Conservation (phyloP, 768 basidiomycete species). For the Psilocybe cubensis region DNA sequence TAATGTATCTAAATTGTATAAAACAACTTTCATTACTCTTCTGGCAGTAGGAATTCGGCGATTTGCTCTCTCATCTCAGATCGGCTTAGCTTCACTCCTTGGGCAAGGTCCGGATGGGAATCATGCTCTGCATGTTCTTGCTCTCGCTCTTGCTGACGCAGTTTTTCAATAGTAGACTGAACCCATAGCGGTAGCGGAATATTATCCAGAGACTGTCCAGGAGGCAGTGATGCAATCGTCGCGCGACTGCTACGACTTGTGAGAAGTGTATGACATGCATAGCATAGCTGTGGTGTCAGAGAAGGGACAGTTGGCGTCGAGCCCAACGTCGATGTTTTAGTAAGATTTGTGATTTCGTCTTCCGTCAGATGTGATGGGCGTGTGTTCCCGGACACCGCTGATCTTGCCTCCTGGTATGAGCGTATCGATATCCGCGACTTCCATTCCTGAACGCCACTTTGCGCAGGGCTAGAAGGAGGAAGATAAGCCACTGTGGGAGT, state of each 20-base stretch:
- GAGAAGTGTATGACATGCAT: slow-evolving; percentile 63
- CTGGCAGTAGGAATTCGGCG: slow-evolving; percentile 23
- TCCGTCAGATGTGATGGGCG: slow-evolving; percentile 31
- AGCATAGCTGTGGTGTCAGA: slow-evolving; percentile 54
- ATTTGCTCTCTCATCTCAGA: slow-evolving; percentile 42
- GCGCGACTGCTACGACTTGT: slow-evolving; percentile 60
- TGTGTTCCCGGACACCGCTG: slow-evolving; percentile 22
- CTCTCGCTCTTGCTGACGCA: not conserved
- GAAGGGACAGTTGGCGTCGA: slow-evolving; percentile 24
- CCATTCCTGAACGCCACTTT: slow-evolving; percentile 71
- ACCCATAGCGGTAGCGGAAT: slow-evolving; percentile 45
- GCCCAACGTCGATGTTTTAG: slow-evolving; percentile 8
- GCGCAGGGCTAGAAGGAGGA: slow-evolving; percentile 56
- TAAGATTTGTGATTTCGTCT: slow-evolving; percentile 17
- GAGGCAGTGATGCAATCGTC: slow-evolving; percentile 12
- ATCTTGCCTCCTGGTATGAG: slow-evolving; percentile 40
- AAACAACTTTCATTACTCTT: slow-evolving; percentile 9
- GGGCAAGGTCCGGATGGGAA: slow-evolving; percentile 18
- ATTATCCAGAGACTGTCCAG: slow-evolving; percentile 8
- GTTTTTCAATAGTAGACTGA: slow-evolving; percentile 12
- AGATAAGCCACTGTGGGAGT: not conserved
- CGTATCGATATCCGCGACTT: slow-evolving; percentile 75
- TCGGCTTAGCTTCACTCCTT: slow-evolving; percentile 29
- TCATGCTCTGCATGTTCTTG: slow-evolving; percentile 3
- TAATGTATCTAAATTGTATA: not conserved